Base-by-base conservation (phyloP, 2,329 filamentous ascomycete species). In the Exophiala sp. region DNA sequence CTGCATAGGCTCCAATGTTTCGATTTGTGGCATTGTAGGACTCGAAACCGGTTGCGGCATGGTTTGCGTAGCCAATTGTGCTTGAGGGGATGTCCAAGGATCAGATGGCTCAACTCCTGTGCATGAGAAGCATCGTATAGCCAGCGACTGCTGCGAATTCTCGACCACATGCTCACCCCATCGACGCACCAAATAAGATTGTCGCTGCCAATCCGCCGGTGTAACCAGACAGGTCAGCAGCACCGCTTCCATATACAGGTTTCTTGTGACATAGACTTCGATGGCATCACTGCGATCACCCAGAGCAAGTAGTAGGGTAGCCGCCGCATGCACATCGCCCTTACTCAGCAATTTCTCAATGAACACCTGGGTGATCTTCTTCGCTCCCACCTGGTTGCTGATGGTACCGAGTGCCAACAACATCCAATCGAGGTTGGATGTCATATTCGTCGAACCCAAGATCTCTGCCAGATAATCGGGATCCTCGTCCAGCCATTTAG, bases 361-460 rank as follows among this genome's bases (percentile, higher is more conserved):
- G 60, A 95, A 95, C 2, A 88, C 84, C 50, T 91, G 85, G 1
- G 88, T 89, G 13, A 97, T 81, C 66, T 95, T 94, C 65, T 94
- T 90, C 62, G 94, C 87, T 1, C 88, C 88, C 30, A 81, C 76
- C 54, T 81, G 75, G 2, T 82, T 79, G 44, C 86, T 88, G 69
- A 97, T 94, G 34, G 88, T 86, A 63, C 88, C 95, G 44, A 98
- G 70, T 9, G 93, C 91, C 29, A 98, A 73, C 51, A 97, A 72
- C 88, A 98, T 96, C 93, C 93, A 98, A 68, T 97, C 93, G 0
- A 88, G 87, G 2, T 86, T 88, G 8, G 88, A 91, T 78, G 93
- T 90, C n/a, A 87, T 85, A 58, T 91, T 82, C 0, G 88, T 85
- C 37, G 81, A 73, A 30, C 82, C 71, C 72, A 84, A 86, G 29